Base-by-base conservation (phyloP, 768 basidiomycete species). In the Rubroboletus pulcherrimus region DNA sequence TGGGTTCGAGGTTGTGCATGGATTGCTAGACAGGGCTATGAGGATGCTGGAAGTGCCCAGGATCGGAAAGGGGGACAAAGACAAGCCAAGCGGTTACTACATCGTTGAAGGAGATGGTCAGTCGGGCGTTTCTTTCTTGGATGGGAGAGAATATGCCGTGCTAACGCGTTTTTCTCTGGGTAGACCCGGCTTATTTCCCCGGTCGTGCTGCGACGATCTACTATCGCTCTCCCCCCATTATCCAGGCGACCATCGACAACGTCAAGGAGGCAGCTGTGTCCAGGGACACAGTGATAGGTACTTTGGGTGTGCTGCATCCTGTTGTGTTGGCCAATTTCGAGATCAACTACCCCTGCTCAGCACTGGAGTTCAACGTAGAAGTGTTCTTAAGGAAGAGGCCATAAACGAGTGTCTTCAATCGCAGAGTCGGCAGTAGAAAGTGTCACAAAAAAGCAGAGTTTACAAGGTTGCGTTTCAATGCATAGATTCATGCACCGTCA, bases 1-100 rank as follows among this genome's bases (percentile, higher is more conserved):
- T 37, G 95, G 95, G 5, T 99, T 99, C 68, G 95, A 99, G 77
- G 82, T 96, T 57, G 87, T 95, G 11, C 97, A 98, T 70, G 97
- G 97, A 34, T 76, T 98, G 73, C 74, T 99, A 61, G 94, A 98
- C 73, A 80, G 95, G 48, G 82, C 91, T 37, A 98, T 99, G 97
- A 89, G 87, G 71, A 94, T 97, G 82, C 76, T 99, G 21, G 96
- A 97, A 60, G 81, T 99, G 35, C 89, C 93, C 38, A 81, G 86
- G 61, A 89, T 98, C 53, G 71, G 76, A 21, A 81, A 76, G 55
- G 71, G 66, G 33, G 81, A 89, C 64, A 73, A 66, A 37, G 76
- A 81, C 56, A 83, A 84, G 30, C 69, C 74, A 48, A 81, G 79
- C 14, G 97, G 97, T 10, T 99, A 98, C 71, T 99, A 97, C 71